These are phyloP conservation scores for Volutella citrinella DNA, from an alignment of 2,329 filamentous ascomycete genomes.

Conservation along the genomic window DNA sequence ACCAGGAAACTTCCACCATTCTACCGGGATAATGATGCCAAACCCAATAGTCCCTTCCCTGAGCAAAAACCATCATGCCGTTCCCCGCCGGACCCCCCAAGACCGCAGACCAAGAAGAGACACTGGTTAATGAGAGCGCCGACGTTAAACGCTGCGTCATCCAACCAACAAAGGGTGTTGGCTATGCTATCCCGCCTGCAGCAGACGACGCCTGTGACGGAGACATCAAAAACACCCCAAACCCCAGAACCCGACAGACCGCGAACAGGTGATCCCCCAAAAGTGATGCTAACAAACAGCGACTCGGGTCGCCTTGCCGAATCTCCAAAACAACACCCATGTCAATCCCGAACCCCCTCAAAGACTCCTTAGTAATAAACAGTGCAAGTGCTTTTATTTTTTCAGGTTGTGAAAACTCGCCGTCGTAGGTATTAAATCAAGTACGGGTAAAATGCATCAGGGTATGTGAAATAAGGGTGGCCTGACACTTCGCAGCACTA, in stretches of 20 bases:
- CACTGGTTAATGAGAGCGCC: no score
- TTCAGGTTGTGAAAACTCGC: slow-evolving; percentile 21
- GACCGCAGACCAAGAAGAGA: no score
- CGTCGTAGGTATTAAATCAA: slow-evolving; percentile 31
- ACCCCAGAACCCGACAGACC: no score
- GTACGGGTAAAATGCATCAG: slow-evolving; percentile 24
- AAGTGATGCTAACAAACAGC: no score
- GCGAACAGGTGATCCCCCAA: no score
- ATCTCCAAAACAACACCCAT: slow-evolving; percentile 3
- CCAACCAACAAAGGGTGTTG: no score
- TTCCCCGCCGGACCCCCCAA: no score
- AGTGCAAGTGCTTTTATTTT: slow-evolving; percentile 22
- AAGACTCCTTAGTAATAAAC: slow-evolving; percentile 11
- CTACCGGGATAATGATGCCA: slow-evolving; percentile 16
- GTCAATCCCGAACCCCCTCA: not conserved
- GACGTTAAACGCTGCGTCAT: no score
- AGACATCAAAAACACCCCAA: no score
- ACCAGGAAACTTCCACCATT: slow-evolving; percentile 4
- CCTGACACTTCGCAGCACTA: slow-evolving; percentile 36
- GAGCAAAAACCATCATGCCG: no score
- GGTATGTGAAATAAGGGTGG: slow-evolving; percentile 17
- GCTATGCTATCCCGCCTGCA: no score
- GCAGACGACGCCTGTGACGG: no score
- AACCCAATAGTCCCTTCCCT: not conserved
- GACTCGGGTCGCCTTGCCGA: not conserved